Evolutionary conservation across 768 basidiomycete species (phyloP).

Genomic region (Tulasnella sp.): DNA sequence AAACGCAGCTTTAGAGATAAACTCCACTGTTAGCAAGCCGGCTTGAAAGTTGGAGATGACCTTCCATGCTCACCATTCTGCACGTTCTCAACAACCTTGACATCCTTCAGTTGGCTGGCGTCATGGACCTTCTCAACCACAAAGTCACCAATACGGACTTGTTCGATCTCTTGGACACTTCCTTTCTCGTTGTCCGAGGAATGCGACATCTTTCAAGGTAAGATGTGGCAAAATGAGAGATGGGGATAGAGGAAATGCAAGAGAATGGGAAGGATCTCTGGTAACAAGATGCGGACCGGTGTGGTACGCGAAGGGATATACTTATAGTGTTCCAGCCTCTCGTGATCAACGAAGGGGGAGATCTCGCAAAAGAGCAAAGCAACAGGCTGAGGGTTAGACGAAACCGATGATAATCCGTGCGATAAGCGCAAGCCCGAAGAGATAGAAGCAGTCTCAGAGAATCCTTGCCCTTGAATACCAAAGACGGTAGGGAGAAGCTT

Average conservation of each 20-base stretch:
- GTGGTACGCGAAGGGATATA: background rate
- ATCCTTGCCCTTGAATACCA: too few species aligned
- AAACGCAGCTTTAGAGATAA: constrained; percentile 27
- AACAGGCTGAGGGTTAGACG: too few species aligned
- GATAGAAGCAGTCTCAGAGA: too few species aligned
- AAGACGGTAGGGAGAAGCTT: too few species aligned
- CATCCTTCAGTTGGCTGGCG: background rate
- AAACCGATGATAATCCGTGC: too few species aligned
- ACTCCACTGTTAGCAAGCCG: background rate
- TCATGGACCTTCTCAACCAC: constrained; percentile 6
- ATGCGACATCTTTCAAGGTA: constrained; percentile 4
- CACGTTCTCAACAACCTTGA: constrained; percentile 2
- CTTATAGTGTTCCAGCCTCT: too few species aligned
- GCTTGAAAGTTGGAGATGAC: background rate
- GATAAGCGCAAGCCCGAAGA: too few species aligned
- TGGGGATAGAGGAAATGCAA: background rate
- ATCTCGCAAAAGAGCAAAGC: too few species aligned
- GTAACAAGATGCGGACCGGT: constrained; percentile 6
- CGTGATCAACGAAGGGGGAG: too few species aligned
- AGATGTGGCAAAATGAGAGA: background rate
- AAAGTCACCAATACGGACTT: constrained; percentile 2
- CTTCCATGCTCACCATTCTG: constrained; percentile 1
- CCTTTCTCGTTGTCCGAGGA: constrained; percentile 10
- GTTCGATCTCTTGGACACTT: background rate
- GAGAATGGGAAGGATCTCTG: background rate